Conservation (phyloP, 768 basidiomycete species). For the Hygrophorus russula region DNA sequence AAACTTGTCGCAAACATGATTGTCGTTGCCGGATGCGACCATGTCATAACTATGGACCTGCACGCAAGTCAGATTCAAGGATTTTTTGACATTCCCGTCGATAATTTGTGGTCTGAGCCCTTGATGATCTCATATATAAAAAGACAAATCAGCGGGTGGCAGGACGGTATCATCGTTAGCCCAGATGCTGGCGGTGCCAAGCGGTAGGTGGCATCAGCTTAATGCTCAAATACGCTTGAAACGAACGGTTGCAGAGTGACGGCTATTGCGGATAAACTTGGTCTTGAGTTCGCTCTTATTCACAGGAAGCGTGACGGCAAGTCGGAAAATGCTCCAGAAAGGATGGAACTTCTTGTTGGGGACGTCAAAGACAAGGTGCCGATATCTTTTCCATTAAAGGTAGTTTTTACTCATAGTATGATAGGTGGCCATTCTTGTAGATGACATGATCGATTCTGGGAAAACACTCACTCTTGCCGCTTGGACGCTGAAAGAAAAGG, state of each 20-base stretch:
- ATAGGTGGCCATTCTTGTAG: conserved; percentile 87
- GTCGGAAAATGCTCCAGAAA: conserved; percentile 51
- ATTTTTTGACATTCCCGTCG: conserved; percentile 97
- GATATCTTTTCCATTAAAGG: background rate
- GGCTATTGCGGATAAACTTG: conserved; percentile 90
- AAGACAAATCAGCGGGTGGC: conserved; percentile 74
- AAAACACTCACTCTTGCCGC: conserved; percentile 79
- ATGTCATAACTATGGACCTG: conserved; percentile 98
- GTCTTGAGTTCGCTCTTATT: conserved; percentile 91
- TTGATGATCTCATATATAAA: conserved; percentile 93
- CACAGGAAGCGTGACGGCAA: conserved; percentile 80
- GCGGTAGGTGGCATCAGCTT: conserved; percentile 44
- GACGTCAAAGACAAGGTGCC: conserved; percentile 81
- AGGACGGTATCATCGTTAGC: conserved; percentile 84
- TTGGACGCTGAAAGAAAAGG: conserved; percentile 78
- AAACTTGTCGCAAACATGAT: conserved; percentile 99
- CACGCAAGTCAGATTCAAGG: conserved; percentile 98
- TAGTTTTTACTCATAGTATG: conserved; percentile 2
- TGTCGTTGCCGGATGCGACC: conserved; percentile 92
- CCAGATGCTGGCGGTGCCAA: conserved; percentile 99
- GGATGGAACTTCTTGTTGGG: conserved; percentile 91
- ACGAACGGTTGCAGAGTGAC: conserved; percentile 54
- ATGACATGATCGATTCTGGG: conserved; percentile 98
- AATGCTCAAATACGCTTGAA: conserved; percentile 5
- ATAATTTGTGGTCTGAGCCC: conserved; percentile 95